Evolutionary conservation across 2,329 filamentous ascomycete species (phyloP).

Genomic region (Tolypocladium amazonense): DNA sequence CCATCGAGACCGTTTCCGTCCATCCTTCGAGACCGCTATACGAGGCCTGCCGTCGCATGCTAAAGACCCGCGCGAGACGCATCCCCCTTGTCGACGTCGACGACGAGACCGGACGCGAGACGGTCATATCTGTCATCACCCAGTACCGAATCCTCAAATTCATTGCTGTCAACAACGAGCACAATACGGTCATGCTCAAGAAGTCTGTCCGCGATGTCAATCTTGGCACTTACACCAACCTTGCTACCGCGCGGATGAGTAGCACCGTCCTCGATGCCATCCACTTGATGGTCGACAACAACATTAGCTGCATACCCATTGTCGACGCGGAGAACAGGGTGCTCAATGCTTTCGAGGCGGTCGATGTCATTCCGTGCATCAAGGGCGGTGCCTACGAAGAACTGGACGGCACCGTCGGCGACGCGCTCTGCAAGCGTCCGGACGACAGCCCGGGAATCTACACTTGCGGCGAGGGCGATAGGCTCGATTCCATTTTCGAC

Average conservation of each 20-base stretch:
- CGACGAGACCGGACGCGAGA: conserved; percentile 83
- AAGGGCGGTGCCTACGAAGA: conserved; percentile 91
- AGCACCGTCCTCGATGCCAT: conserved; percentile 91
- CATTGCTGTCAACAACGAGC: conserved; percentile 83
- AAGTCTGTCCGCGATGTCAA: conserved; percentile 78
- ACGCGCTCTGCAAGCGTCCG: conserved; percentile 75
- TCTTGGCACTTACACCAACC: conserved; percentile 71
- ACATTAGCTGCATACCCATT: conserved; percentile 91
- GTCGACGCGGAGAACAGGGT: conserved; percentile 68
- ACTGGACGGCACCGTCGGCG: conserved; percentile 73
- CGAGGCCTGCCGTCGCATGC: conserved; percentile 90
- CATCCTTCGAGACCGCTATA: conserved; percentile 85
- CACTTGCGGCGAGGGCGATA: conserved; percentile 84
- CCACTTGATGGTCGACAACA: conserved; percentile 81
- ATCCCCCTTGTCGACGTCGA: conserved; percentile 92
- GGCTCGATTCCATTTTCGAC: conserved; percentile 91
- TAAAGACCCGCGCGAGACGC: conserved; percentile 81
- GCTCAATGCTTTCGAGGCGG: conserved; percentile 93
- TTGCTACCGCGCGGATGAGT: conserved; percentile 79
- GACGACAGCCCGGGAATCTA: conserved; percentile 95
- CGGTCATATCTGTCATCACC: conserved; percentile 93
- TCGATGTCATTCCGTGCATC: conserved; percentile 93
- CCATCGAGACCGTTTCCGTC: conserved; percentile 92
- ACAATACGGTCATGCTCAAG: conserved; percentile 77
- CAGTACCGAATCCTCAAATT: conserved; percentile 99